Conservation (phyloP, 257 asterid genomes). For the Solanum gracilifrons region DNA sequence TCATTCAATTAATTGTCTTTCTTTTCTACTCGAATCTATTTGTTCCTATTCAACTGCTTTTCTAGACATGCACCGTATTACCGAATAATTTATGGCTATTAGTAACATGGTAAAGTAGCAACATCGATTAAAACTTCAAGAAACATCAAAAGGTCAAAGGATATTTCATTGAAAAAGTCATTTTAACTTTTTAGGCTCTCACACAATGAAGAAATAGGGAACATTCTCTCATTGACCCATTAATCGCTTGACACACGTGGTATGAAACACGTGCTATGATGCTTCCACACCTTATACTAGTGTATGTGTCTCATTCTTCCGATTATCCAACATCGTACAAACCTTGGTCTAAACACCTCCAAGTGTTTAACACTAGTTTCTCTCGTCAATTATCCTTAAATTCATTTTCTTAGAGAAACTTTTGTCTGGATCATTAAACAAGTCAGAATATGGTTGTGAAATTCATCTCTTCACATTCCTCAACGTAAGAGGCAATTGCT, state of each 20-base stretch:
- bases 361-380: neutral
- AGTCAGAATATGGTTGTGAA: neutral
- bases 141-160: neutral
- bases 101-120: neutral
- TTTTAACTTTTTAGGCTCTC: neutral
- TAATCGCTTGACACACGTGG: neutral
- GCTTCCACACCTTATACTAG: neutral
- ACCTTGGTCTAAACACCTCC: neutral
- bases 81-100: neutral
- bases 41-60: neutral
- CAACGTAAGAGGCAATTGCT: neutral
- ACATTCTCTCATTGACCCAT: neutral
- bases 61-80: neutral
- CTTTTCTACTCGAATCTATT: neutral
- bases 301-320: neutral
- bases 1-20: neutral
- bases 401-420: neutral
- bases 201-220: neutral
- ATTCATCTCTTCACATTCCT: neutral
- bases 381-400: neutral
- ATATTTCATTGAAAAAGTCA: neutral
- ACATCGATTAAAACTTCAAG: neutral
- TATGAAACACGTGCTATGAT: neutral
- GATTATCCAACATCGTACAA: neutral
- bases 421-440: neutral